phyloP scores from a whole-genome alignment of 352 stramenopile species.

The Pythium biforme region DNA sequence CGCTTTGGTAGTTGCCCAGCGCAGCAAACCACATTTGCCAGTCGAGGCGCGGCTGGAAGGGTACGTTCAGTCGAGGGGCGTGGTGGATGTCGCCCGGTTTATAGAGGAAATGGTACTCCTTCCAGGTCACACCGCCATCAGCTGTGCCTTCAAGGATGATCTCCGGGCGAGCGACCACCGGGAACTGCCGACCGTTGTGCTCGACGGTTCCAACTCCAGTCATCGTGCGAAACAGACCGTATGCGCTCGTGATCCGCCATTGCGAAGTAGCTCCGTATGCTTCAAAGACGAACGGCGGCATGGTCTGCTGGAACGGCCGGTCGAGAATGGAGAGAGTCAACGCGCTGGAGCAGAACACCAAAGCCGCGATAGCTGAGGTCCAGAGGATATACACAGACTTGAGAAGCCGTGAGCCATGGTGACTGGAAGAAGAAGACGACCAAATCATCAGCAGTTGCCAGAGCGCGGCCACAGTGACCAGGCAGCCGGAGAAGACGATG shows the following conservation, averaged over 20 bases:
- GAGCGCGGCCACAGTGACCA: constrained; percentile 19
- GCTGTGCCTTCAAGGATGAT: constrained; percentile 82
- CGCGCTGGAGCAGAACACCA: constrained; percentile 40
- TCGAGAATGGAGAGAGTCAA: constrained; percentile 46
- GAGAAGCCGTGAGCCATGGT: background rate
- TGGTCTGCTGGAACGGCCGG: constrained; percentile 32
- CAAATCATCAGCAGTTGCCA: constrained; percentile 34
- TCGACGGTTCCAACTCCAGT: constrained; percentile 76
- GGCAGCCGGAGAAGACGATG: constrained; percentile 18
- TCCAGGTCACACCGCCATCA: constrained; percentile 58
- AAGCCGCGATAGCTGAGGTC: constrained; percentile 24
- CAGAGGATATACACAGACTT: constrained; percentile 29
- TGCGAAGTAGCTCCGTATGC: constrained; percentile 32
- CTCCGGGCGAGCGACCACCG: constrained; percentile 83
- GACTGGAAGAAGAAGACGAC: background rate
- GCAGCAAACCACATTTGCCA: constrained; percentile 95
- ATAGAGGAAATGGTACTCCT: constrained; percentile 80
- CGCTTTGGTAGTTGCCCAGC: constrained; percentile 69
- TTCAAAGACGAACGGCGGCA: constrained; percentile 30
- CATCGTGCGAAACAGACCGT: constrained; percentile 90
- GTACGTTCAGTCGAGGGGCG: constrained; percentile 35
- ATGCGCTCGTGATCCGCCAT: constrained; percentile 57
- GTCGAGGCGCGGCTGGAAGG: constrained; percentile 79
- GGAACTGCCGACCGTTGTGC: constrained; percentile 26
- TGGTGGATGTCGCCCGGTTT: constrained; percentile 70